Evolutionary conservation across 345 rosid species (phyloP), one percentile per base, ranked within the genome.

Genomic region (Dimocarpus longan): DNA sequence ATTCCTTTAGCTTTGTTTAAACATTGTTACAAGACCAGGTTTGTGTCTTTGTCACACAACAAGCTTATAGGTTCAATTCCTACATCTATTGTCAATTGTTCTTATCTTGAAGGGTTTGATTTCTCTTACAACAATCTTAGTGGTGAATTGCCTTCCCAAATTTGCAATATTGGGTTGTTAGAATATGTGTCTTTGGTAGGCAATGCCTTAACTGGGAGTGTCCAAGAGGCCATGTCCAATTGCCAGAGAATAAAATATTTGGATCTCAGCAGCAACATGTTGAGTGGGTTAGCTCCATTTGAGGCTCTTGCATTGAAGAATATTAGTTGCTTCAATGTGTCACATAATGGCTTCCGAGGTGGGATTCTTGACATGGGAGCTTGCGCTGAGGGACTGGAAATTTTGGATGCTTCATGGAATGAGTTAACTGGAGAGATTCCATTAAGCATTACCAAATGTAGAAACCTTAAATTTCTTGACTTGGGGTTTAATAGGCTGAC

Each of bases 391-490:
- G 79, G 90, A 21, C 84, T 93, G 73, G 89, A 93, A 84, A 18
- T 87, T 78, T 74, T 96, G 28, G 98, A 94, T 91, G 91, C 86
- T 80, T 94, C 99, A 5, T 82, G 87, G 85, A 96, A 94, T 86
- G 79, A 75, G 69, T 83, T 96, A 74, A 81, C 79, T 5, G 97
- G 97, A 19, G 88, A 64, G 77, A 89, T 96, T 48, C 93, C 98
- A 59, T 13, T 56, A 16, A 88, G 90, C 88, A 85, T 96, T 79
- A 70, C 86, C 43, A 84, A 82, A 50, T 96, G 99, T 81, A 88
- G 76, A 83, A 89, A 84, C 86, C 97, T 96, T 84, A 85, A 83
- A 82, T 82, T 94, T 87, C 72, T 96, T 70, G 91, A 94, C 79
- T 82, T 96, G 84, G 97, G 92, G 78, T 90, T 86, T 86, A 96